Percentiles rank a stretch among this genome's conserved stretches.
Evolutionary conservation across 768 basidiomycete species (phyloP).

Genomic region (Cystobasidium tubakii): DNA sequence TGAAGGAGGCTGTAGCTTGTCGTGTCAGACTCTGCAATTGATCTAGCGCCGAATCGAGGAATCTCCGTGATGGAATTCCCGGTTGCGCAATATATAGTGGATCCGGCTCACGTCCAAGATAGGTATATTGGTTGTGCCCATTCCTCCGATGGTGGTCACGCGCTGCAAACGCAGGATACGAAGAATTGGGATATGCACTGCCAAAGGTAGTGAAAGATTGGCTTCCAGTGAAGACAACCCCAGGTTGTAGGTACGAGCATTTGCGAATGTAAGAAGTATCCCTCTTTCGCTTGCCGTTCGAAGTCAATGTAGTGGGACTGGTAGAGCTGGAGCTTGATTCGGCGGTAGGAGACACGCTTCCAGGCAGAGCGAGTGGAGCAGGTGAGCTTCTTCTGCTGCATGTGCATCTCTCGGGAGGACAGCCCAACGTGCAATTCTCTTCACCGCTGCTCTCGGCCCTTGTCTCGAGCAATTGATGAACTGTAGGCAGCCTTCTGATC

Average conservation of each 20-base stretch:
- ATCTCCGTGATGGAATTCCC: neutral
- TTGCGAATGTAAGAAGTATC: conserved; percentile 21
- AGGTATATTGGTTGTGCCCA: neutral
- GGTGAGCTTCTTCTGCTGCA: conserved; percentile 21
- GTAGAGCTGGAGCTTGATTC: neutral
- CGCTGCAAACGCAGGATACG: neutral
- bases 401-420: neutral
- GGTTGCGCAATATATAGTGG: neutral
- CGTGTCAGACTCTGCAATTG: neutral
- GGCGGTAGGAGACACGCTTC: neutral
- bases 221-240: conserved; percentile 37
- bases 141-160: neutral
- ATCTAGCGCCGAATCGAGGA: neutral
- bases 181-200: neutral
- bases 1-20: neutral
- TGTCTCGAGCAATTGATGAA: neutral
- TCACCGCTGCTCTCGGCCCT: neutral
- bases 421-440: neutral
- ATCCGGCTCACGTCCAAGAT: neutral
- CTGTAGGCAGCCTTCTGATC: neutral
- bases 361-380: conserved; percentile 5
- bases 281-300: neutral
- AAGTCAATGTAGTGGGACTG: neutral
- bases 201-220: conserved; percentile 37
- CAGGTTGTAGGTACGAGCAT: conserved; percentile 34